phyloP scores from a whole-genome alignment of 805 yeast genomes.

The Candida michaelii region DNA sequence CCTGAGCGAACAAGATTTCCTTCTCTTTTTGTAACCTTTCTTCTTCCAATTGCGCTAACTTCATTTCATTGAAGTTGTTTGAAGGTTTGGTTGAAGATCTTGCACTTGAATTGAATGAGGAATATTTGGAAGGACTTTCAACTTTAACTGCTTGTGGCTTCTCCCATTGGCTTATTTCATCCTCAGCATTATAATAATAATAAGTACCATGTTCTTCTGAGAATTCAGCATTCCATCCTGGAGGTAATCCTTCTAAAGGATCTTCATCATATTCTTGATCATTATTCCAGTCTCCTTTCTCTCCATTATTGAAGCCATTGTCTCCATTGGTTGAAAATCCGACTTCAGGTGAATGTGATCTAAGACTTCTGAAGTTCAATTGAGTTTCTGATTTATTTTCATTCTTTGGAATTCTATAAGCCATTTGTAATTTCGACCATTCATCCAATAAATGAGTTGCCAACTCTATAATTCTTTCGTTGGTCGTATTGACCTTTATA shows the following conservation, averaged over 20 bases:
- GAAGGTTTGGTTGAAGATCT: conserved; percentile 25
- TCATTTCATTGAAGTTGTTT: conserved; percentile 17
- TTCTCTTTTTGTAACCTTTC: conserved; percentile 31
- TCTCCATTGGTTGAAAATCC: background rate
- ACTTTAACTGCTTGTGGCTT: conserved; percentile 36
- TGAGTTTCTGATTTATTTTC: conserved; percentile 11
- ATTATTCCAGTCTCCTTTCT: too few relatives aligned
- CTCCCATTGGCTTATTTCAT: conserved; percentile 58
- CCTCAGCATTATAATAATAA: conserved; percentile 56
- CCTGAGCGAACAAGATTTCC: conserved; percentile 32
- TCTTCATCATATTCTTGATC: conserved; percentile 8
- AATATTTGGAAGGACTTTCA: conserved; percentile 26
- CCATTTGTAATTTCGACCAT: conserved; percentile 77
- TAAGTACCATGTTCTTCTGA: conserved; percentile 44
- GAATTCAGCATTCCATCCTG: conserved; percentile 64
- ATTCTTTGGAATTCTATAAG: conserved; percentile 79
- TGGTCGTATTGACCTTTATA: conserved; percentile 27
- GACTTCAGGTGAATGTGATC: conserved; percentile 15
- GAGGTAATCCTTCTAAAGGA: conserved; percentile 45
- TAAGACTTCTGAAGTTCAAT: conserved; percentile 21
- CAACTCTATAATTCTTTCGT: conserved; percentile 29
- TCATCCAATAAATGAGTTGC: conserved; percentile 51
- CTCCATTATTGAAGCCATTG: background rate
- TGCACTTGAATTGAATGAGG: conserved; percentile 26
- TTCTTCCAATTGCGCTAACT: conserved; percentile 33